These are phyloP conservation scores for Geotrichum citri-aurantii DNA, from an alignment of 1,139 yeast species.

Conservation along the genomic window DNA sequence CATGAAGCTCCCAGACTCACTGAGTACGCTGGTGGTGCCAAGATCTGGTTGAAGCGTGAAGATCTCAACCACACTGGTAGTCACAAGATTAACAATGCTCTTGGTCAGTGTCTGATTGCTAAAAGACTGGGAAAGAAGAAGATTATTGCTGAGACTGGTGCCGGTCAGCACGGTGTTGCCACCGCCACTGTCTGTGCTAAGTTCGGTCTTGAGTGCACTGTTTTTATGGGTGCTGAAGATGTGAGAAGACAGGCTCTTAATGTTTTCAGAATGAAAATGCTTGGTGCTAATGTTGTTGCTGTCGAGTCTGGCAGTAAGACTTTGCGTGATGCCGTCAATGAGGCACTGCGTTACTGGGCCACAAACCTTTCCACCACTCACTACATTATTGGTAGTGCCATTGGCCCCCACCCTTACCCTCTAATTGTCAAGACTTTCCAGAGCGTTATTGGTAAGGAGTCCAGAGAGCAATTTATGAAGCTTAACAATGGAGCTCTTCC, in stretches of 20 bases:
- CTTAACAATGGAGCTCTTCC: constrained; percentile 79
- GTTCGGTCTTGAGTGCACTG: constrained; percentile 92
- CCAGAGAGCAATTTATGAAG: constrained; percentile 80
- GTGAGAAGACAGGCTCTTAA: constrained; percentile 97
- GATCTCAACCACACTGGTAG: constrained; percentile 97
- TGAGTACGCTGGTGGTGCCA: constrained; percentile 92
- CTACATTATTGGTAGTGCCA: constrained; percentile 95
- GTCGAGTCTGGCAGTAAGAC: constrained; percentile 95
- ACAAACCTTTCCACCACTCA: constrained; percentile 80
- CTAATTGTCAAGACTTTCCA: constrained; percentile 97
- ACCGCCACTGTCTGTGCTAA: constrained; percentile 99
- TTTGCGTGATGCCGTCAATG: constrained; percentile 94
- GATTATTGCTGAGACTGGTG: constrained; percentile 98
- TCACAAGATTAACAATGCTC: constrained; percentile 93
- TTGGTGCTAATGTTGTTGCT: constrained; percentile 92
- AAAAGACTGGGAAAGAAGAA: constrained; percentile 84
- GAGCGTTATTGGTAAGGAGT: constrained; percentile 91
- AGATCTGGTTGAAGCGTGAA: constrained; percentile 96
- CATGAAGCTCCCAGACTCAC: constrained; percentile 88
- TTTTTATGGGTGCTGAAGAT: constrained; percentile 98
- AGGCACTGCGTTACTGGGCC: constrained; percentile 95
- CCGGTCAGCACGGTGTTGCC: constrained; percentile 99
- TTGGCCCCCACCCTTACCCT: constrained; percentile 99
- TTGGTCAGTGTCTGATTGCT: constrained; percentile 91
- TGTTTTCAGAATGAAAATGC: constrained; percentile 92